Percentiles rank a stretch among this genome's conserved stretches.
These are phyloP conservation scores for Neurospora discreta DNA, from an alignment of 495 filamentous ascomycete genomes.

Conservation along the genomic window DNA sequence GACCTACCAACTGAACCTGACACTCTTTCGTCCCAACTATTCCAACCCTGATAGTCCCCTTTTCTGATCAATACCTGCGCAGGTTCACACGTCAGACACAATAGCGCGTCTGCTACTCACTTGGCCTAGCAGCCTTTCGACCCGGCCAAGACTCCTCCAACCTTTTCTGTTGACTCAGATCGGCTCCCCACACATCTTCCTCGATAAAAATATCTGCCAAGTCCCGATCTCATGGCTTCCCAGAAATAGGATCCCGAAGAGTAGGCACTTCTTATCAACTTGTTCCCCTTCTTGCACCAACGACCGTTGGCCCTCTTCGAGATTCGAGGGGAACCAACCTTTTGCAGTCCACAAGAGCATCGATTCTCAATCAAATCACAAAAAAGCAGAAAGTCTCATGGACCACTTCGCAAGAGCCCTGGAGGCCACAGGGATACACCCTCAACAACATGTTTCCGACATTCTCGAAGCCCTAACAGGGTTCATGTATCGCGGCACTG, in stretches of 20 bases:
- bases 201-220: neutral
- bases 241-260: neutral
- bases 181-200: neutral
- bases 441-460: neutral
- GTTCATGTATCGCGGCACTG: conserved; percentile 11
- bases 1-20: neutral
- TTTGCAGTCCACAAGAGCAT: neutral
- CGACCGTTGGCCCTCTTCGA: neutral
- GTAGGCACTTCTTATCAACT: neutral
- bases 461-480: neutral
- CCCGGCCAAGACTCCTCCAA: neutral
- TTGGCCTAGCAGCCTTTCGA: neutral
- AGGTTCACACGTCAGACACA: neutral
- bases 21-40: neutral
- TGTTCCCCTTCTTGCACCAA: neutral
- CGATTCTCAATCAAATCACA: neutral
- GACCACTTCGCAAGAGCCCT: neutral
- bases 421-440: neutral
- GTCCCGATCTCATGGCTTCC: neutral
- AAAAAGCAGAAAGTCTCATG: neutral
- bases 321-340: neutral
- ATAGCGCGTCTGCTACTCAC: neutral
- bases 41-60: neutral
- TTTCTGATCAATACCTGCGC: neutral
- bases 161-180: neutral